phyloP scores from a whole-genome alignment of 768 basidiomycete genomes.

The Russula emetica region DNA sequence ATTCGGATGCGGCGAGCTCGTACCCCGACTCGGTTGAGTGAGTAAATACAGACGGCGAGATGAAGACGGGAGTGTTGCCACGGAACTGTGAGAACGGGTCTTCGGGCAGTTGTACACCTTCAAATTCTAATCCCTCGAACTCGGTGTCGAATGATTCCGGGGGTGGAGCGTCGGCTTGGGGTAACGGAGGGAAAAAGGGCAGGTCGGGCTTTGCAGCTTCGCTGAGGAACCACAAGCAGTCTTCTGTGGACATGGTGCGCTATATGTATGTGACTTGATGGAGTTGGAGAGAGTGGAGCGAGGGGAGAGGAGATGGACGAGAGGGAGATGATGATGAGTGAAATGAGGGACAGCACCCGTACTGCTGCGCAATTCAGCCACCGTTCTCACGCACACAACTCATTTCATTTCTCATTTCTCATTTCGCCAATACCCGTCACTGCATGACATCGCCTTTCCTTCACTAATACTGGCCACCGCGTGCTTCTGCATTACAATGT shows the following conservation, averaged over 20 bases:
- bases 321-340: constrained; percentile 7
- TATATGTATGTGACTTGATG: constrained; percentile 13
- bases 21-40: constrained; percentile 73
- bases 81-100: constrained; percentile 62
- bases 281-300: neutral
- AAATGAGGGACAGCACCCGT: constrained; percentile 5
- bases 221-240: constrained; percentile 7
- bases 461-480: neutral
- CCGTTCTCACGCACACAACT: neutral
- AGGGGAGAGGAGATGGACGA: constrained; percentile 7
- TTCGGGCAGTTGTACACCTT: constrained; percentile 52
- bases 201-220: constrained; percentile 15
- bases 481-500: too few species aligned
- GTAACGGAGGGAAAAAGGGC: constrained; percentile 27
- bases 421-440: neutral
- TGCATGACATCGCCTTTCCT: neutral
- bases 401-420: neutral
- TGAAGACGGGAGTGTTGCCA: constrained; percentile 58
- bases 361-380: constrained; percentile 23
- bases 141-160: constrained; percentile 82
- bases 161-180: constrained; percentile 71
- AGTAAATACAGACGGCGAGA: constrained; percentile 75
- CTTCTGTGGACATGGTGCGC: constrained; percentile 5
- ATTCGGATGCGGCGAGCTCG: constrained; percentile 49
- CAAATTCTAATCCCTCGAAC: constrained; percentile 61